phyloP scores from a whole-genome alignment of 352 stramenopile species.

The Thalassiosira livingstoniorum region DNA sequence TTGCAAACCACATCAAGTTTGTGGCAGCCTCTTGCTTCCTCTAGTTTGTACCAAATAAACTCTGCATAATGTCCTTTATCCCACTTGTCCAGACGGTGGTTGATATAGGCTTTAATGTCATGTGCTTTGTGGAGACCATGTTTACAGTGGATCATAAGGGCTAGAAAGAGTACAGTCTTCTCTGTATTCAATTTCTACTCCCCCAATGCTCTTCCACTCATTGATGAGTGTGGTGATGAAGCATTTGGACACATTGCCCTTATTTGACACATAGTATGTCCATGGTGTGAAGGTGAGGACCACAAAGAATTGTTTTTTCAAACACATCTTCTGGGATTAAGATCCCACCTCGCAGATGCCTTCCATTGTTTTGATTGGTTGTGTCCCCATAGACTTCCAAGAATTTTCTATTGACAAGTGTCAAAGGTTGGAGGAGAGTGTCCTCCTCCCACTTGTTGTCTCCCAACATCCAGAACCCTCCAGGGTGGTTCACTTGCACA shows the following conservation, averaged over 20 bases:
- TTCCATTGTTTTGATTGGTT: no score
- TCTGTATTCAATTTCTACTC: constrained; percentile 39
- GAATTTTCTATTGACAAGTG: no score
- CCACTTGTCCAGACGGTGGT: constrained; percentile 22
- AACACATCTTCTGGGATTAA: no score
- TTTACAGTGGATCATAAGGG: constrained; percentile 23
- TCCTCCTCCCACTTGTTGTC: no score
- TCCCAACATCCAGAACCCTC: no score
- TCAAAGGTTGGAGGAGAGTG: no score
- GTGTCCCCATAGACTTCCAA: no score
- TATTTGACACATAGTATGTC: no score
- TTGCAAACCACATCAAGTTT: not conserved
- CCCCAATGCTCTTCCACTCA: constrained; percentile 3
- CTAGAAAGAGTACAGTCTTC: constrained; percentile 23
- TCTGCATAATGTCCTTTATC: constrained; percentile 21
- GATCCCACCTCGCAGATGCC: no score
- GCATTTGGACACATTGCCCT: constrained; percentile 6
- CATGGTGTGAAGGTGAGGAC: no score
- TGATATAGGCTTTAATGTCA: constrained; percentile 32
- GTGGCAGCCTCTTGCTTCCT: not conserved
- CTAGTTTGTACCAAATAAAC: constrained; percentile 9
- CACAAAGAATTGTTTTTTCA: no score
- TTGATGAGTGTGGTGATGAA: constrained; percentile 9
- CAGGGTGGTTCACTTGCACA: no score
- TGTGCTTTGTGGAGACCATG: not conserved